Percentiles rank a stretch among this genome's conserved stretches.
Conservation (phyloP, 2,329 filamentous ascomycete species). For the Coniochaeta sp. region DNA sequence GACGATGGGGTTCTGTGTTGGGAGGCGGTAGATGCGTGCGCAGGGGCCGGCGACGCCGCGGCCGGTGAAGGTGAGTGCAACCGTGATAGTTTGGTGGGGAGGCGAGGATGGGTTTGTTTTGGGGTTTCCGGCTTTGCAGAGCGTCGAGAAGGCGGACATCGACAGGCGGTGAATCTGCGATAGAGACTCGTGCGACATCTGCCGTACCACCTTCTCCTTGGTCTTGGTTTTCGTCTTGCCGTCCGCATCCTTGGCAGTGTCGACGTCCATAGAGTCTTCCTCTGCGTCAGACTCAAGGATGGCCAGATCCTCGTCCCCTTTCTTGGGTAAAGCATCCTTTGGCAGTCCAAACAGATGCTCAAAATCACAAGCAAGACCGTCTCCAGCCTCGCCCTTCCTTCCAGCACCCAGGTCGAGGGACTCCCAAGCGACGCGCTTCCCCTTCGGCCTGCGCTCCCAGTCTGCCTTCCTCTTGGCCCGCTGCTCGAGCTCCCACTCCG, state of each 20-base stretch:
- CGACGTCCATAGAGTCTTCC: constrained; percentile 6
- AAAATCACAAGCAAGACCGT: constrained; percentile 80
- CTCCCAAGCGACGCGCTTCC: constrained; percentile 71
- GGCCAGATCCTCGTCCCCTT: background rate
- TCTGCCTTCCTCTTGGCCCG: constrained; percentile 49
- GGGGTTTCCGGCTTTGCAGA: constrained; percentile 20
- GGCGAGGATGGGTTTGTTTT: constrained; percentile 19
- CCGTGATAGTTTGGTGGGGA: constrained; percentile 42
- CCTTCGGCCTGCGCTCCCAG: constrained; percentile 75
- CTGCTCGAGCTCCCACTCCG: constrained; percentile 67
- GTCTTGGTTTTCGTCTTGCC: background rate
- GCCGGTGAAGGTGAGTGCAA: constrained; percentile 59
- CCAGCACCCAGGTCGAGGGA: constrained; percentile 66
- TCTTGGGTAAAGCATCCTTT: constrained; percentile 6
- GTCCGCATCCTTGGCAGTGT: constrained; percentile 7
- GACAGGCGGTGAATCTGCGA: constrained; percentile 28
- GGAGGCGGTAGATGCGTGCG: constrained; percentile 82
- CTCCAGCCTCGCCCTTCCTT: constrained; percentile 74
- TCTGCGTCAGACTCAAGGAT: constrained; percentile 2
- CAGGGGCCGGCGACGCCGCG: constrained; percentile 65
- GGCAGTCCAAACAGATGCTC: constrained; percentile 51
- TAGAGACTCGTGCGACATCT: constrained; percentile 11
- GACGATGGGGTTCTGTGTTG: constrained; percentile 28
- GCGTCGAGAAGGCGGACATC: constrained; percentile 24
- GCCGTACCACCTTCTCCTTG: background rate